Base-by-base conservation (phyloP, 1,284 basidiomycete species). In the Athelia sp. region DNA sequence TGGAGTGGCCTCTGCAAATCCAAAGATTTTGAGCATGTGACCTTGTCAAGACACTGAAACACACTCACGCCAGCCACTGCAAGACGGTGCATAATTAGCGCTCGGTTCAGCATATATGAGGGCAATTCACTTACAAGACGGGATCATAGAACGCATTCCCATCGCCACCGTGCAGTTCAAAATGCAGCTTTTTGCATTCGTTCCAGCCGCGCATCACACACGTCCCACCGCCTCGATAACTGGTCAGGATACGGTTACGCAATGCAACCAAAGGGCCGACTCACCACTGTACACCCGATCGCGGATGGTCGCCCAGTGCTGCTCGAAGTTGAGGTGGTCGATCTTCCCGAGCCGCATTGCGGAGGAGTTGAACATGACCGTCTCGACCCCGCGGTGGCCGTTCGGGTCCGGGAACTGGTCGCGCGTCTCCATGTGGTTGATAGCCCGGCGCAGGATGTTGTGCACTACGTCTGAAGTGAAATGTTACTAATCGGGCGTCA, bases 31-130 rank as follows among this genome's bases (percentile, higher is more conserved):
- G 13, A 29, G 13, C 4, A 29, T 13, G 26, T 13, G 6, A 6
- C 26, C 26, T 29, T 29, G 26, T 29, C 6, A 29, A 17, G n/a
- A 40, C 15, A 17, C 6, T 17, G 6, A 21, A 40, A 40, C n/a
- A n/a, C n/a, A 40, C 36, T n/a, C 19, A 40, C 36, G 36, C 36
- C 36, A 40, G 36, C 36, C 36, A 40, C 36, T 40, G 36, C 6
- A 40, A n/a, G 6, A 40, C 26, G 6, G 26, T 13, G 13, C 4
- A 29, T 29, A 29, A 29, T 29, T 13, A 29, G 13, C 13, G 6
- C 4, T 6, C 26, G 4, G 26, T 13, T 6, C 13, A 4, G 26
- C 26, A 29, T 13, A 13, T 13, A 29, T 4, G 9, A 40, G 15
- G 36, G 6, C 8, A 40, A n/a, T 17, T n/a, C 36, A 21, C 36